Evolutionary conservation across 306 rosid species (phyloP), one percentile per base, ranked within the genome.

Genomic region (Prunus persica): DNA sequence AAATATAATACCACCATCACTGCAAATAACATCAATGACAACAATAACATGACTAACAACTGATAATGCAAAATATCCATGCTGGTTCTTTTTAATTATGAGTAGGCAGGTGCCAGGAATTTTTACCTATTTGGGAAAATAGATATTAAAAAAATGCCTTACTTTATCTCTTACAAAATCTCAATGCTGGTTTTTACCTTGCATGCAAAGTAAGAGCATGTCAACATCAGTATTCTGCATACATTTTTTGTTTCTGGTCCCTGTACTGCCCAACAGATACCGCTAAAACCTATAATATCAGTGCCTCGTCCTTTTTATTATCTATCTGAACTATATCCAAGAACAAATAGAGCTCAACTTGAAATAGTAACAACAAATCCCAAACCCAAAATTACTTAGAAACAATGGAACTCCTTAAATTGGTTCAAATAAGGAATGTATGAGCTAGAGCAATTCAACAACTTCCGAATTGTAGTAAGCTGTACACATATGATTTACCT

Each of bases 401-500:
- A 27, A 24, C 16, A 25, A 62, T 13, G 32, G 19, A 80, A 52
- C 45, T 60, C 63, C 67, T 28, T 55, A 6, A 14, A 57, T 24
- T 56, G 51, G 52, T 25, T 61, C 7, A 52, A 49, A 67, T 11
- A 65, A n/a, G 15, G 61, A 46, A 56, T 20, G 19, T 16, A 45
- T 65, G 50, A 45, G 43, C 34, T 4, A 60, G 57, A 45, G 55
- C 32, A 61, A 69, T 22, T 63, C 38, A 66, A 28, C 16, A 25
- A 61, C 63, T 15, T 19, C 30, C 8, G 41, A 83, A 67, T 25
- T 76, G 12, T 46, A 34, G 20, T 20, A 55, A 55, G 49, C 54
- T 70, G 30, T 38, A 71, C 22, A 47, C 7, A 49, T 60, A 69
- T 72, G 34, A 66, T 69, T 84, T 83, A 92, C 99, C 97, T 92